phyloP scores from a whole-genome alignment of 2,329 filamentous ascomycete species.

The Chaetomium strumarium region DNA sequence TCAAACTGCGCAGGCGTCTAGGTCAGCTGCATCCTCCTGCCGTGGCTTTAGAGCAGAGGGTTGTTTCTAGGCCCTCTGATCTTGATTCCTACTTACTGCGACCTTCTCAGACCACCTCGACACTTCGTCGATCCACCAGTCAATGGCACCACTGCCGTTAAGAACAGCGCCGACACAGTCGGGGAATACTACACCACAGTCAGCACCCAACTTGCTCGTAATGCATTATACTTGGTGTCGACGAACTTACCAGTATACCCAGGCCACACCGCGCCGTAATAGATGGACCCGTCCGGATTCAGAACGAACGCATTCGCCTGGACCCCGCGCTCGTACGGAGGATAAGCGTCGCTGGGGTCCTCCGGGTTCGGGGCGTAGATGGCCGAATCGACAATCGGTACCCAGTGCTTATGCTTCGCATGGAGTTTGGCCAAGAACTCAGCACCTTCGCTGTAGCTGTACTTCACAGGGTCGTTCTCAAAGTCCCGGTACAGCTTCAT shows the following conservation, averaged over 20 bases:
- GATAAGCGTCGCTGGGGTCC: conserved; percentile 60
- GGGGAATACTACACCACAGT: conserved; percentile 47
- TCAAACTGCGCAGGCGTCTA: conserved; percentile 34
- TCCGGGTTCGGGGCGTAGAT: conserved; percentile 64
- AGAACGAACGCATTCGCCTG: conserved; percentile 49
- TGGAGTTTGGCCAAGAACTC: conserved; percentile 59
- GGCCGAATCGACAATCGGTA: conserved; percentile 69
- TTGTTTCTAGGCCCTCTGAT: not conserved
- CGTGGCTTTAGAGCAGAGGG: not conserved
- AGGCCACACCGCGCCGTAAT: conserved; percentile 66
- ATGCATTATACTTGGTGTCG: not conserved
- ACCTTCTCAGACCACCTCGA: conserved; percentile 23
- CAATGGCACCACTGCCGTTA: conserved; percentile 56
- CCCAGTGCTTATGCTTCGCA: conserved; percentile 58
- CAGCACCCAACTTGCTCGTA: not conserved
- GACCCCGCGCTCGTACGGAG: conserved; percentile 56
- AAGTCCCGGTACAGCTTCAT: conserved; percentile 60
- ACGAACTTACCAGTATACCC: conserved; percentile 47
- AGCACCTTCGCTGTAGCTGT: conserved; percentile 50
- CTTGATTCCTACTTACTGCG: conserved; percentile 16
- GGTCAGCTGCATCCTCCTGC: conserved; percentile 35
- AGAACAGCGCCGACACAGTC: conserved; percentile 62
- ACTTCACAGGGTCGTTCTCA: conserved; percentile 54
- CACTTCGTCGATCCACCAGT: conserved; percentile 61
- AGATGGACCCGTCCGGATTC: conserved; percentile 51